Evolutionary conservation across 352 stramenopile genomes (phyloP), one percentile per base, ranked within the genome.

Genomic region (Globisporangium radiosum): DNA sequence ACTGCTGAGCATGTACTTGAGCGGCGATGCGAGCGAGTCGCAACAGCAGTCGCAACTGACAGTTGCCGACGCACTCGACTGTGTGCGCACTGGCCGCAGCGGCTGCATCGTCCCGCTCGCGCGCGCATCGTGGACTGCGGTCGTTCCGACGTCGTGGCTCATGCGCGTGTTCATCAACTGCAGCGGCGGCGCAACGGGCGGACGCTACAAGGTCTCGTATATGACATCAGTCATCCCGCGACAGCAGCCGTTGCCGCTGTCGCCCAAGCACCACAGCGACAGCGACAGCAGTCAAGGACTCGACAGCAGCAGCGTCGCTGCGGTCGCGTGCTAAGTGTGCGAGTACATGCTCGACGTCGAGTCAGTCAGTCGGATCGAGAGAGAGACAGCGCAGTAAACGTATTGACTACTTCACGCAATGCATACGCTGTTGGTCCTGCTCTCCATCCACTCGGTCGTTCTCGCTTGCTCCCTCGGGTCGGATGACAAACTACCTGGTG

Each of bases 81-180:
- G 61, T 45, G 57, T 69, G 11, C 43, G 51, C n/a, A 52, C 56
- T 4, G 57, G 42, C 8, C 56, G 63, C 15, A 52, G 56, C 4
- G 72, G 81, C 50, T 78, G 75, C 54, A 81, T 92, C 48, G 69
- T 85, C 37, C 74, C 63, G 17, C 45, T 92, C 39, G 54, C 73
- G 38, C 88, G 87, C 69, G 69, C 66, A n/a, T 43, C 53, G 2
- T 92, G 78, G 79, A 90, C 68, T 56, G 76, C 79, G 25, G 25
- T 33, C 8, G 63, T 92, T 39, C 61, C 86, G 49, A 90, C 82
- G 58, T 89, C 79, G 79, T 90, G 90, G 56, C 64, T 90, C 47
- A 90, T 92, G 82, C 87, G 82, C 48, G 17, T 86, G 14, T 92
- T 92, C 58, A 87, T 92, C 51, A 89, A 85, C 59, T 65, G 69